Evolutionary conservation across 495 filamentous ascomycete genomes (phyloP), one percentile per base, ranked within the genome.

Genomic region (Niebla homalea): DNA sequence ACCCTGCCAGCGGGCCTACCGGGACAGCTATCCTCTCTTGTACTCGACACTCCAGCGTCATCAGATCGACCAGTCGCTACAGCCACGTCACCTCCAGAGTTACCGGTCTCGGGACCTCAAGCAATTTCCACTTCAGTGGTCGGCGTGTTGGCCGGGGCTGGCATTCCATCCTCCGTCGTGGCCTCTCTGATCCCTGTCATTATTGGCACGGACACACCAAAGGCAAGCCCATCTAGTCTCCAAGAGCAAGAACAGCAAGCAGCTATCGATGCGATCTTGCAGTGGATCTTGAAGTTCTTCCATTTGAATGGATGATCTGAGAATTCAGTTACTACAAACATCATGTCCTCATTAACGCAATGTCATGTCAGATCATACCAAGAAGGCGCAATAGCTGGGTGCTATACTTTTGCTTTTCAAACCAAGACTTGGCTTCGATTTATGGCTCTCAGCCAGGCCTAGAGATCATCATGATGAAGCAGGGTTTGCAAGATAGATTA

Each of bases 231-330:
- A 21, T 40, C 38, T 18, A 26, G 36, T 20, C 42, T 49, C 20
- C 20, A 46, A 22, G 36, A 57, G 43, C 54, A 51, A 36, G 36
- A 52, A 19, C 26, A 46, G 29, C 38, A 48, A 40, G 57, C 54
- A 36, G 55, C 55, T n/a, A 47, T 60, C 19, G 49, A 51, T n/a
- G 52, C 51, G 11, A 55, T 60, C 12, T 36, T 60, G 5, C 48
- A 57, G 26, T 60, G 57, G 57, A 49, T 60, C n/a, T 37, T 60
- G 20, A 48, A 36, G 6, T 59, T 50, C 36, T 48, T 59, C 26
- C 50, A 47, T 22, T n/a, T 48, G 18, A 39, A 19, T 18, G 41
- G 16, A 53, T 2, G 5, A 1, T 10, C 18, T 5, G 16, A 29
- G 25, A 32, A 14, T 32, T 32, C 29, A 32, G 29, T 32, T 7